Conservation (phyloP, 2,329 filamentous ascomycete species). For the Pseudogymnoascus sp. region DNA sequence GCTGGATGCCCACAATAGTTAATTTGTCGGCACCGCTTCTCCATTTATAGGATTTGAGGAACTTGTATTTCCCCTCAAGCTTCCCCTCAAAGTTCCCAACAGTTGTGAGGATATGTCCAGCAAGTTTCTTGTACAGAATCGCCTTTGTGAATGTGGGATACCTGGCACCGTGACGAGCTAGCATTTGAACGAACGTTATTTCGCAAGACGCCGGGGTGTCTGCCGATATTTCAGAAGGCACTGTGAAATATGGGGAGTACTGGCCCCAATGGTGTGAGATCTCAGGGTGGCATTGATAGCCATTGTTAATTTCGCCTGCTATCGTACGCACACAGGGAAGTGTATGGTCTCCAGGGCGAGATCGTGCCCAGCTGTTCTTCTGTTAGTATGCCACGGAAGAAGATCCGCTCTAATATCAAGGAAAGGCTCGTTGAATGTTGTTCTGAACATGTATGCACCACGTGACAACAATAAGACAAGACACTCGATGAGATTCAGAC, state of each 20-base stretch:
- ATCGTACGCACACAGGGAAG: background rate
- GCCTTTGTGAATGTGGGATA: constrained; percentile 70
- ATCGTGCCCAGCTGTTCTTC: background rate
- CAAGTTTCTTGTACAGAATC: constrained; percentile 53
- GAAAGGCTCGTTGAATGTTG: background rate
- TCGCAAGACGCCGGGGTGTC: constrained; percentile 59
- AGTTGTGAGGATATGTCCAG: constrained; percentile 57
- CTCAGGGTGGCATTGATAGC: constrained; percentile 29
- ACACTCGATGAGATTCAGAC: background rate
- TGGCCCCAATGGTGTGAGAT: constrained; percentile 62
- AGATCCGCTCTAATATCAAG: background rate
- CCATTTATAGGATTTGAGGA: constrained; percentile 68
- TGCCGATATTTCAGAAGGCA: constrained; percentile 57
- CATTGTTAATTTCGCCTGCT: constrained; percentile 19
- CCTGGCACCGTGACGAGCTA: constrained; percentile 80
- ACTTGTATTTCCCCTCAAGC: constrained; percentile 60
- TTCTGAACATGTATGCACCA: background rate
- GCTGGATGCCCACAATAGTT: constrained; percentile 59
- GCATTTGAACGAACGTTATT: constrained; percentile 71
- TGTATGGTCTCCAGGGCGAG: background rate
- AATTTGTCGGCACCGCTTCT: constrained; percentile 63
- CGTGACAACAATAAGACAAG: background rate
- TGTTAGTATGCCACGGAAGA: background rate
- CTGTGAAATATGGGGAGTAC: constrained; percentile 78
- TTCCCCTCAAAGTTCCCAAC: constrained; percentile 40